Evolutionary conservation across 2,329 filamentous ascomycete species (phyloP).

Genomic region (Aspergillus clavatus): DNA sequence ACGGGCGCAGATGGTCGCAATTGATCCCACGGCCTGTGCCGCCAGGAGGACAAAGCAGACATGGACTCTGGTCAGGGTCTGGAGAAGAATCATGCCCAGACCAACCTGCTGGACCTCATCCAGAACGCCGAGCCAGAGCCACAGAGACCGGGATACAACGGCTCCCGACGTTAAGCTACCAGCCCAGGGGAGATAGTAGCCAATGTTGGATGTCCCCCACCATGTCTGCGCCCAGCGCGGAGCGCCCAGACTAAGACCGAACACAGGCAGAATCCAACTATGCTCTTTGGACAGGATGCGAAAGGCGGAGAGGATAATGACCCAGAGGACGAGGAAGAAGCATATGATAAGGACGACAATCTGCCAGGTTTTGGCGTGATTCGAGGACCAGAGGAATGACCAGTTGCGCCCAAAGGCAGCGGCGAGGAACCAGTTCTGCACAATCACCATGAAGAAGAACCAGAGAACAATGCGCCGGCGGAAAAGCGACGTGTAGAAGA

Average conservation of each 20-base stretch:
- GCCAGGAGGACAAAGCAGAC: constrained; percentile 55
- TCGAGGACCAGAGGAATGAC: too few relatives aligned
- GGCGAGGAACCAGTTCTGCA: constrained; percentile 63
- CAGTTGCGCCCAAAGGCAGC: constrained; percentile 63
- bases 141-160: constrained; percentile 52
- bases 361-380: constrained; percentile 53
- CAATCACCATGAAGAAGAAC: constrained; percentile 59
- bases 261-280: constrained; percentile 63
- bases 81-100: constrained; percentile 62
- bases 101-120: constrained; percentile 62
- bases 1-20: constrained; percentile 57
- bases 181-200: constrained; percentile 58
- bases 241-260: constrained; percentile 59
- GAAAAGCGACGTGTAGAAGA: constrained; percentile 58
- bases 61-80: constrained; percentile 60
- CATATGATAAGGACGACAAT: constrained; percentile 49
- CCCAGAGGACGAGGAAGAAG: constrained; percentile 54
- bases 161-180: constrained; percentile 51
- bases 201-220: constrained; percentile 57
- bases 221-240: constrained; percentile 64
- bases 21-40: constrained; percentile 57
- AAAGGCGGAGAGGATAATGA: constrained; percentile 42
- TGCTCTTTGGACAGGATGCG: constrained; percentile 53
- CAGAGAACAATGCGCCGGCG: constrained; percentile 62
- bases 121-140: constrained; percentile 63